Evolutionary conservation across 2,329 filamentous ascomycete genomes (phyloP), one percentile per base, ranked within the genome.

Genomic region (Clonostachys sp.): DNA sequence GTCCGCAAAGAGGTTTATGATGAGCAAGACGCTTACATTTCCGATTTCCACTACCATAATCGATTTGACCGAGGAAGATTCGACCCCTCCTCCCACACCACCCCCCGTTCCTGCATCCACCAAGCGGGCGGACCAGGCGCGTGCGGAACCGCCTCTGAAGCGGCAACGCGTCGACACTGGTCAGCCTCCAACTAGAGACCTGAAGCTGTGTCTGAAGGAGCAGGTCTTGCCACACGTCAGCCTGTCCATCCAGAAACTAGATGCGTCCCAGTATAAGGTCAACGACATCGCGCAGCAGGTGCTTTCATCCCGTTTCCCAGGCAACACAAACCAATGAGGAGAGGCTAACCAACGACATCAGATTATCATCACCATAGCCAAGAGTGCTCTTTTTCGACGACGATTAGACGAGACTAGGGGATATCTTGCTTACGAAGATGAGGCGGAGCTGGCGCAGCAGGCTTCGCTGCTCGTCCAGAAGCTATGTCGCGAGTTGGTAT

Each of bases 201-300:
- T 64, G 1, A 54, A 54, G 42, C 48, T 55, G 1, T 63, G 62
- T 35, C 40, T 69, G 9, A 53, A 51, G 18, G 46, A 51, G 2
- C 63, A 67, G 35, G 57, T 70, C 2, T 48, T 65, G 5, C 67
- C 68, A 2, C 58, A 62, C 24, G 56, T 71, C 13, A 52, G 56
- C 46, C 45, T 46, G 12, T 57, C 55, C 0, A 45, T 67, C 13
- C 34, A 50, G 3, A 33, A 50, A n/a, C 45, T 71, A 1, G 51
- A 61, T 2, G 20, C 33, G 3, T 51, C 51, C 2, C 43, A 49
- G 34, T 63, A 61, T 12, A 53, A 53, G 7, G 42, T 58, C 9
- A 46, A 62, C 13, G 53, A 57, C 3, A 60, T 71, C 30, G 59
- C 61, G 4, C 45, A 57, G 20, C 52, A 58, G 54, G 66, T 69